Conservation (phyloP, 2,329 filamentous ascomycete genomes). For the Pseudogymnoascus sp. region DNA sequence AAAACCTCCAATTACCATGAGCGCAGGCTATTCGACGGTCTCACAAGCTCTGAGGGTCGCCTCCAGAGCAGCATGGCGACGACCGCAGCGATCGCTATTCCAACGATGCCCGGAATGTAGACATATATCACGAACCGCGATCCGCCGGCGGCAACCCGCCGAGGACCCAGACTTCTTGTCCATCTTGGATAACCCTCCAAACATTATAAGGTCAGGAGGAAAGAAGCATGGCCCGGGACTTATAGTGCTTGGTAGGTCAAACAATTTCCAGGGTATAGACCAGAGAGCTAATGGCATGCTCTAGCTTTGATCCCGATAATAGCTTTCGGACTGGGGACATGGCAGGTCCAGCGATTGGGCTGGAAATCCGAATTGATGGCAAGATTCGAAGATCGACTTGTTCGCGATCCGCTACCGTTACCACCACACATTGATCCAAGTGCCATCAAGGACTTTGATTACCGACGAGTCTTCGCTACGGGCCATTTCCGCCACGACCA, state of each 20-base stretch:
- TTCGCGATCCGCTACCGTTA: conserved; percentile 76
- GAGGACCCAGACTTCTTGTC: conserved; percentile 77
- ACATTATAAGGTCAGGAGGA: conserved; percentile 59
- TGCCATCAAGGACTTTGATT: conserved; percentile 86
- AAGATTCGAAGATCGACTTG: conserved; percentile 82
- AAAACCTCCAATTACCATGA: conserved; percentile 1
- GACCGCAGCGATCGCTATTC: background rate
- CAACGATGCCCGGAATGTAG: conserved; percentile 16
- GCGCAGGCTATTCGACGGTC: conserved; percentile 1
- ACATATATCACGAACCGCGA: conserved; percentile 20
- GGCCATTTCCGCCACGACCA: conserved; percentile 76
- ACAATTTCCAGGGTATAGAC: background rate
- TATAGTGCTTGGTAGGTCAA: conserved; percentile 58
- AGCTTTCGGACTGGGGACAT: conserved; percentile 81
- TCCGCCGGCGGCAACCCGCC: conserved; percentile 40
- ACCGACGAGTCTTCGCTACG: conserved; percentile 68
- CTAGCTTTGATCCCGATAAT: conserved; percentile 71
- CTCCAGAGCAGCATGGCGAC: background rate
- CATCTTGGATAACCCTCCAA: conserved; percentile 76
- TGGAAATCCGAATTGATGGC: conserved; percentile 94
- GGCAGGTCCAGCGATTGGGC: conserved; percentile 86
- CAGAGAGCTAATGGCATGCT: background rate
- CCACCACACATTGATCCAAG: conserved; percentile 73
- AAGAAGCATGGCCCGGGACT: conserved; percentile 70
- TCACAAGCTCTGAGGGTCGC: background rate